Conservation (phyloP, 31 red algal species). For the Porphyra umbilicalis region DNA sequence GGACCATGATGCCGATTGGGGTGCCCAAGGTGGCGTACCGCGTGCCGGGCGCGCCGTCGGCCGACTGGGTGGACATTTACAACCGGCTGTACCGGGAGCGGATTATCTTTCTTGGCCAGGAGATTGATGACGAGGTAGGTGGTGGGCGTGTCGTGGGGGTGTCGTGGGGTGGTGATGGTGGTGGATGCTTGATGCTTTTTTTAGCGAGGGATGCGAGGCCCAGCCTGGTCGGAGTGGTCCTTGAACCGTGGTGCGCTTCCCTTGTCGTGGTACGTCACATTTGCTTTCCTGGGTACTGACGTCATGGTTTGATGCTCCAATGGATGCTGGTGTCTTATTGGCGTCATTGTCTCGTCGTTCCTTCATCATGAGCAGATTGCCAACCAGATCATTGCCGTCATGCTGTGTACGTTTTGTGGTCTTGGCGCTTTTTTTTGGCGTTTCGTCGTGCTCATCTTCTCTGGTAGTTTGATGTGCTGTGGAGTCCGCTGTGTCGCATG, state of each 20-base stretch:
- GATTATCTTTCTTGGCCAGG: constrained; percentile 96
- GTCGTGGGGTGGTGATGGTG: not conserved
- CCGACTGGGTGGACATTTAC: constrained; percentile 99
- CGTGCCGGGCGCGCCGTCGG: constrained; percentile 81
- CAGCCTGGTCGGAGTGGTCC: not conserved
- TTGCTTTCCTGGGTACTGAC: not conserved
- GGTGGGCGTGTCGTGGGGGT: not conserved
- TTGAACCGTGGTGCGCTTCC: not conserved
- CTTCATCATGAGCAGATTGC: constrained; percentile 27
- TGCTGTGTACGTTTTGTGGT: constrained; percentile 36
- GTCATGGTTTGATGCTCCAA: too few relatives aligned
- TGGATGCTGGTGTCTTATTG: too few relatives aligned
- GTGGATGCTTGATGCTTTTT: not conserved
- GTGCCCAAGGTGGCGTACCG: constrained; percentile 97
- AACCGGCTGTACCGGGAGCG: constrained; percentile 96
- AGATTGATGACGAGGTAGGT: constrained; percentile 88
- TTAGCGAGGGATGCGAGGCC: too few relatives aligned
- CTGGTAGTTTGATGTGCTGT: too few relatives aligned
- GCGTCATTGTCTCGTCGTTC: not conserved
- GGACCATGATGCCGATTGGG: constrained; percentile 96
- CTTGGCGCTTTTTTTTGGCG: not conserved
- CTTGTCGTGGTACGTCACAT: not conserved
- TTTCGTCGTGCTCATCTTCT: not conserved
- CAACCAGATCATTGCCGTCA: constrained; percentile 98
- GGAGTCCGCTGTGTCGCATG: too few relatives aligned